Percentiles rank a stretch among this genome's conserved stretches.
These are phyloP conservation scores for Ceratocystis variospora DNA, from an alignment of 2,329 filamentous ascomycete genomes.

Conservation along the genomic window DNA sequence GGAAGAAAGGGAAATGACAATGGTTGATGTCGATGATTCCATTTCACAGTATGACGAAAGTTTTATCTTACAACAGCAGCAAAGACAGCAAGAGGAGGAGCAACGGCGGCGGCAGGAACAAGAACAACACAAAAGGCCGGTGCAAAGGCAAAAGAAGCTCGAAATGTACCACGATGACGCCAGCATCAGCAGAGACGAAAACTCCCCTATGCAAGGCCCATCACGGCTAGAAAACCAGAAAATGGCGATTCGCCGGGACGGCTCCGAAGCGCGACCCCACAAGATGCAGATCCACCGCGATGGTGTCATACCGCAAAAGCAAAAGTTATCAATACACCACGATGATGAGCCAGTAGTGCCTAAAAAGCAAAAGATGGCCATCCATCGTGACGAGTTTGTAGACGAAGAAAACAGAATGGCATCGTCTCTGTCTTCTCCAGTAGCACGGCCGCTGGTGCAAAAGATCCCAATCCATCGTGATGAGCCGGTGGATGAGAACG, in stretches of 20 bases:
- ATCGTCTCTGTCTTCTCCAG: neutral
- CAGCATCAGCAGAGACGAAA: neutral
- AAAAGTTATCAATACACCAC: slow-evolving; percentile 18
- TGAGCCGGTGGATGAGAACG: slow-evolving; percentile 19
- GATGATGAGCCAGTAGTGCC: slow-evolving; percentile 15
- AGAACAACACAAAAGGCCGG: neutral
- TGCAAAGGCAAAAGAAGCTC: slow-evolving; percentile 11
- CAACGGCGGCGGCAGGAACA: neutral
- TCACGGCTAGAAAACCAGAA: neutral
- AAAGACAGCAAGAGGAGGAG: neutral
- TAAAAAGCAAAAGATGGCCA: slow-evolving; percentile 18
- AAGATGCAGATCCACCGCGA: slow-evolving; percentile 15
- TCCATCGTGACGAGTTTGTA: slow-evolving; percentile 12
- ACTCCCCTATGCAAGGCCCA: neutral
- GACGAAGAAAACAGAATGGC: slow-evolving; percentile 13
- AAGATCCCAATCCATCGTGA: slow-evolving; percentile 11
- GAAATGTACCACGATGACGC: slow-evolving; percentile 8
- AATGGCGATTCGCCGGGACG: slow-evolving; percentile 8
- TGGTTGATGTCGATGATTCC: slow-evolving; percentile 10
- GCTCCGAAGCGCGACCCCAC: neutral
- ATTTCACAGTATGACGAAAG: slow-evolving; percentile 15
- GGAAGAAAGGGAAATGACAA: slow-evolving; percentile 27
- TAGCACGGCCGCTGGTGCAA: neutral
- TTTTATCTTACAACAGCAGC: slow-evolving; percentile 7
- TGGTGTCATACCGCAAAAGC: slow-evolving; percentile 16